phyloP scores from a whole-genome alignment of 352 stramenopile genomes.

The Poterioochromonas sp. region DNA sequence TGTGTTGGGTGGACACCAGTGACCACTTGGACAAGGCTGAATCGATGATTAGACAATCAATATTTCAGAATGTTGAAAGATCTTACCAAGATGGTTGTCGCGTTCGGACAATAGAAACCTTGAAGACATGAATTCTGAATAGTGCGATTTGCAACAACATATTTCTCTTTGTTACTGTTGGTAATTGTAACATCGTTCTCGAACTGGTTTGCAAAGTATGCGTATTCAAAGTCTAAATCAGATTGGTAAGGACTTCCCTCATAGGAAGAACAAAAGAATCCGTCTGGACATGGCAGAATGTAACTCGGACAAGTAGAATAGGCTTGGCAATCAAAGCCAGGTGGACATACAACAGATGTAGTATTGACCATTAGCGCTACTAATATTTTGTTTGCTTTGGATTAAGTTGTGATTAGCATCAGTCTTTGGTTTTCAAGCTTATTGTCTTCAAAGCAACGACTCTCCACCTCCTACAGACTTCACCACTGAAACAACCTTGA shows the following conservation, averaged over 20 bases:
- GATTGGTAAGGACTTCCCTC: background rate
- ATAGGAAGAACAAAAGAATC: conserved; percentile 14
- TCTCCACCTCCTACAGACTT: too few relatives aligned
- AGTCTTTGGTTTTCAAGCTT: too few relatives aligned
- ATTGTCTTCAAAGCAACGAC: too few relatives aligned
- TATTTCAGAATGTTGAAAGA: too few relatives aligned
- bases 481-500: too few relatives aligned
- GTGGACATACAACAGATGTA: too few relatives aligned
- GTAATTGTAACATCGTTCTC: background rate
- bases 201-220: background rate
- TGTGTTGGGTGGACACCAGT: background rate
- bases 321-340: background rate
- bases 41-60: too few relatives aligned
- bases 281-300: background rate
- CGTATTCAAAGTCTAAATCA: background rate
- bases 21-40: background rate
- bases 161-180: background rate
- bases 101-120: conserved; percentile 3
- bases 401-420: too few relatives aligned
- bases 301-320: background rate
- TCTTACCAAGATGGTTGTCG: background rate
- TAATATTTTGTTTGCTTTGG: too few relatives aligned
- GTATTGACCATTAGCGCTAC: too few relatives aligned
- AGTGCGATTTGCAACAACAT: background rate
- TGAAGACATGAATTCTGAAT: background rate